Base-by-base conservation (phyloP, 257 asterid genomes). In the Nicotiana attenuata region DNA sequence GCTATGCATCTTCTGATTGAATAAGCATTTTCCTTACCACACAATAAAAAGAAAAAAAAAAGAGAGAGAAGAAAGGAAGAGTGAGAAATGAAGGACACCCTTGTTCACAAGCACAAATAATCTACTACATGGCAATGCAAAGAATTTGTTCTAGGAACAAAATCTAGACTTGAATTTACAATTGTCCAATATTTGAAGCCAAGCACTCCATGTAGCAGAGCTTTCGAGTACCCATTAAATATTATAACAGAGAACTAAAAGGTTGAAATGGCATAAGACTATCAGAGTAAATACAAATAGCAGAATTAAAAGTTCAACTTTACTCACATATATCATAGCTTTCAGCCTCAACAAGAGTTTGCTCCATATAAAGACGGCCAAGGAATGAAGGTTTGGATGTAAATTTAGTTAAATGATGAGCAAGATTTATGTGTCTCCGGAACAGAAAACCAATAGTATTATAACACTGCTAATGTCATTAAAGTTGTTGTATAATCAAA, bases 341-440 rank as follows among this genome's bases (percentile, higher is more conserved):
- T 86, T 94, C 91, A 78, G 98, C 98, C 91, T 94, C 99, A 84
- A 96, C 89, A 60, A 96, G 91, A 77, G 99, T 96, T 68, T 93
- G 98, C 81, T 96, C 98, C 96, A 96, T 94, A 88, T 96, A 96
- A 82, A 96, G 99, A 81, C 88, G 92, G 85, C 88, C 95, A 75
- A 86, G 97, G 87, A 96, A 96, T 73, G 92, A 88, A 33, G 97
- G 92, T 88, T 93, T 93, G 71, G 99, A 91, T 73, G 99, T 94
- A 86, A 91, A 88, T 26, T 92, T 88, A 81, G 96, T 84, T 91
- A 96, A 90, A 87, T 96, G 98, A 87, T 94, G 97, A 80, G 98
- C 98, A 88, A 96, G 98, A 91, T 94, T 91, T 67, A 94, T 92
- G 92, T 94, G 98, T 89, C 99, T 93, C 99, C 94, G 94, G 76